phyloP scores from a whole-genome alignment of 208 protist genomes.

The Leishmania braziliensis region DNA sequence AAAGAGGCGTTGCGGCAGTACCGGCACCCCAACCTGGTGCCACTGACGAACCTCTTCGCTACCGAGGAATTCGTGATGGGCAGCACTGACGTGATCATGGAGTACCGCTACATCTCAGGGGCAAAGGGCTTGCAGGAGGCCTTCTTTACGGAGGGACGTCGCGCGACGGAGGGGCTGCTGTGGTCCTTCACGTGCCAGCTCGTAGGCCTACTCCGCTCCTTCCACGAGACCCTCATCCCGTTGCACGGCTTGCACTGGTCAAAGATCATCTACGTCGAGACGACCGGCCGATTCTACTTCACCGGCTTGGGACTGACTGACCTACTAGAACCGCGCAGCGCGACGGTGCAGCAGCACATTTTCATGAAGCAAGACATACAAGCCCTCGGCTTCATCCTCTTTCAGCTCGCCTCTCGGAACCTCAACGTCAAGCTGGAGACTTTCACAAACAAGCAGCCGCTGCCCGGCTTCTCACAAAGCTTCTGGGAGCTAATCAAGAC shows the following conservation, averaged over 20 bases:
- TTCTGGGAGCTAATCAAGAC: constrained; percentile 84
- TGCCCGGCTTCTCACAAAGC: constrained; percentile 76
- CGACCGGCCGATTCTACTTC: constrained; percentile 84
- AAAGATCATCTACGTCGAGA: constrained; percentile 83
- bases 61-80: constrained; percentile 90
- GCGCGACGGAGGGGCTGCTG: constrained; percentile 79
- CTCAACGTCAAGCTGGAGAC: constrained; percentile 60
- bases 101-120: constrained; percentile 82
- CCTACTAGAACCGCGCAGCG: constrained; percentile 59
- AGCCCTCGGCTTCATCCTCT: constrained; percentile 76
- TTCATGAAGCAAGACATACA: constrained; percentile 85
- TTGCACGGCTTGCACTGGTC: constrained; percentile 81
- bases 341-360: constrained; percentile 28
- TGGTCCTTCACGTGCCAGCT: constrained; percentile 91
- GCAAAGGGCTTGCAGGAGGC: constrained; percentile 81
- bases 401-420: constrained; percentile 77
- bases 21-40: constrained; percentile 82
- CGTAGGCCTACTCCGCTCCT: constrained; percentile 78
- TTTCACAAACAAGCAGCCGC: constrained; percentile 59
- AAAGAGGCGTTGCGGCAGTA: constrained; percentile 67
- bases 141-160: constrained; percentile 65
- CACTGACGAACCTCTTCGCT: constrained; percentile 70
- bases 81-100: constrained; percentile 84
- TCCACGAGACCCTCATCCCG: constrained; percentile 81
- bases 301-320: constrained; percentile 82